Percentiles rank a stretch among this genome's conserved stretches.
Evolutionary conservation across 2,329 filamentous ascomycete species (phyloP).

Genomic region (Arthrobotrys entomopaga): DNA sequence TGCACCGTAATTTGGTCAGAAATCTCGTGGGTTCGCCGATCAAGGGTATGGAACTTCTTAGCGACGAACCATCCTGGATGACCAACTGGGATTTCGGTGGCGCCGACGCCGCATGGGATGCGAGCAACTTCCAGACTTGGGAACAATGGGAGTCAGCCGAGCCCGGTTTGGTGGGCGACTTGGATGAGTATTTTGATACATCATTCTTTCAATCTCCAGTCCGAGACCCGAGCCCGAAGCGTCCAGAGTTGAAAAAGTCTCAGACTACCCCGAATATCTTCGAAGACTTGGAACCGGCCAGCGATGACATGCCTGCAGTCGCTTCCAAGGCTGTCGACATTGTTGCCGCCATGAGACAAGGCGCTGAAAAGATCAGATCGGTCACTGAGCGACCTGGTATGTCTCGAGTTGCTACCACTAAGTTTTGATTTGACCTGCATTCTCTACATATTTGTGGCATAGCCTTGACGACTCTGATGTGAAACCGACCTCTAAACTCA

Average conservation of each 20-base stretch:
- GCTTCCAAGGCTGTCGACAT: constrained; percentile 53
- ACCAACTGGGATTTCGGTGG: constrained; percentile 48
- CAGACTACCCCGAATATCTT: constrained; percentile 45
- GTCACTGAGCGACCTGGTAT: constrained; percentile 52
- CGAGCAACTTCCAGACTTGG: constrained; percentile 41
- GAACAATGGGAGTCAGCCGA: constrained; percentile 53
- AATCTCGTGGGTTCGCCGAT: constrained; percentile 83
- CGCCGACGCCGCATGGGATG: constrained; percentile 34
- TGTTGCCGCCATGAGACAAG: constrained; percentile 51
- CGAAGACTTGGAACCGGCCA: constrained; percentile 50
- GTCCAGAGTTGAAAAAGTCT: constrained; percentile 35
- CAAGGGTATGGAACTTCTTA: constrained; percentile 59
- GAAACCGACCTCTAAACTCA: constrained; percentile 30
- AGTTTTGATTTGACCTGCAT: constrained; percentile 34
- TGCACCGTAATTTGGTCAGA: constrained; percentile 84
- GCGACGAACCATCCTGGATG: constrained; percentile 54
- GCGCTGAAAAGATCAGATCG: constrained; percentile 52
- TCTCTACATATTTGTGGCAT: constrained; percentile 14
- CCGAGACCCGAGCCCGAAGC: constrained; percentile 51
- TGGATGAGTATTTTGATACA: constrained; percentile 53
- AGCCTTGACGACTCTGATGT: constrained; percentile 43
- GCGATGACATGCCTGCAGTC: constrained; percentile 52
- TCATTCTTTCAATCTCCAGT: constrained; percentile 53
- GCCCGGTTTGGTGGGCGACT: constrained; percentile 42
- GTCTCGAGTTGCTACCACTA: constrained; percentile 35